Evolutionary conservation across 352 stramenopile genomes (phyloP).

Genomic region (Pythium brachiatum): DNA sequence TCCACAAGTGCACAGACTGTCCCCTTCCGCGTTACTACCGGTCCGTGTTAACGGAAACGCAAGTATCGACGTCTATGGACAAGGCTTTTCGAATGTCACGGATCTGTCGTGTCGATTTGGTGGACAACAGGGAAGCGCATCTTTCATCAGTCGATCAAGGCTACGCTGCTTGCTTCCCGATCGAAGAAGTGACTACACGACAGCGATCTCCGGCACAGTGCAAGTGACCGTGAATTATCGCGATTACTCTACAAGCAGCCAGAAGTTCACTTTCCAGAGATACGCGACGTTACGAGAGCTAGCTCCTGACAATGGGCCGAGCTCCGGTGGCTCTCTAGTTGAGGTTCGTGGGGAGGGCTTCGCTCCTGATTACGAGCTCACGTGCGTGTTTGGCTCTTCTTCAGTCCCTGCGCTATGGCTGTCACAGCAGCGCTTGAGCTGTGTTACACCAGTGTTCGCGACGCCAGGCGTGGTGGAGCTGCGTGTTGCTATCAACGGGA

Average conservation of each 20-base stretch:
- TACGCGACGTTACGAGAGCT: not conserved
- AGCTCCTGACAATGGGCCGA: not conserved
- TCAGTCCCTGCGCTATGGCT: not conserved
- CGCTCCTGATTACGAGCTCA: slow-evolving; percentile 1
- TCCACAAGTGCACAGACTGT: slow-evolving; percentile 13
- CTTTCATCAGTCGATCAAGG: slow-evolving; percentile 15
- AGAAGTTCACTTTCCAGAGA: not conserved
- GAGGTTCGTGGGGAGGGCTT: not conserved
- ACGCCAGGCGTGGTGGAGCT: not conserved
- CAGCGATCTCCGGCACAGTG: not conserved
- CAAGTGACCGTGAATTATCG: slow-evolving; percentile 15
- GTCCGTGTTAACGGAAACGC: not conserved
- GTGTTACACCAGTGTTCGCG: slow-evolving; percentile 2
- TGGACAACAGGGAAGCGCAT: not conserved
- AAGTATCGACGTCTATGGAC: slow-evolving; percentile 9
- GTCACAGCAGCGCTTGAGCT: not conserved
- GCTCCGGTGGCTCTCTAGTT: not conserved
- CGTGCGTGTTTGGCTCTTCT: slow-evolving; percentile 1
- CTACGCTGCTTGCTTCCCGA: slow-evolving; percentile 8
- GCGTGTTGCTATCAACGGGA: slow-evolving; percentile 4
- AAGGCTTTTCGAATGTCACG: slow-evolving; percentile 18
- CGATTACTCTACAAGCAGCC: slow-evolving; percentile 10
- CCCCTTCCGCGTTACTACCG: not conserved
- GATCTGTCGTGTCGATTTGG: slow-evolving; percentile 4
- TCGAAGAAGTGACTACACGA: not conserved